phyloP scores from a whole-genome alignment of 1,139 yeast genomes.

The Lodderomyces orthopsilosis region DNA sequence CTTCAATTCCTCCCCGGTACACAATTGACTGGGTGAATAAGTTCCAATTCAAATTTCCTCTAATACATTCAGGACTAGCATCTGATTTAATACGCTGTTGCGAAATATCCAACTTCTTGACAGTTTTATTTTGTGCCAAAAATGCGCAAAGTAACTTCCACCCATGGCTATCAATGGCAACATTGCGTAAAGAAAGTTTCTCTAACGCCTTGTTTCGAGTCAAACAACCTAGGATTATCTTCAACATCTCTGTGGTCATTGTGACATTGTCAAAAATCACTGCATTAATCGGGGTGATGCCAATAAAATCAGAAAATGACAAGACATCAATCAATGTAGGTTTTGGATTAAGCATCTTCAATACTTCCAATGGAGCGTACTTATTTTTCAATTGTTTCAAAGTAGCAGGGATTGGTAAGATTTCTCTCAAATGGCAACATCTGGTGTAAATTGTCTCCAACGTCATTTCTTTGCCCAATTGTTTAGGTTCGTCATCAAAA shows the following conservation, averaged over 20 bases:
- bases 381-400: slow-evolving; percentile 78
- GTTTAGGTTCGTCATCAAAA: slow-evolving; percentile 35
- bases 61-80: slow-evolving; percentile 37
- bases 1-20: slow-evolving; percentile 73
- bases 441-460: slow-evolving; percentile 80
- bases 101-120: slow-evolving; percentile 74
- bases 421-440: slow-evolving; percentile 90
- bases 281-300: slow-evolving; percentile 78
- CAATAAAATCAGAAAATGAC: slow-evolving; percentile 83
- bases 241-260: slow-evolving; percentile 77
- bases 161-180: slow-evolving; percentile 64
- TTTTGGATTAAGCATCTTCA: slow-evolving; percentile 81
- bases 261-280: slow-evolving; percentile 81
- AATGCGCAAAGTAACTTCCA: slow-evolving; percentile 80
- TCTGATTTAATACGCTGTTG: slow-evolving; percentile 66
- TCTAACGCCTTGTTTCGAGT: slow-evolving; percentile 57
- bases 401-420: slow-evolving; percentile 89
- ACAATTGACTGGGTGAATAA: slow-evolving; percentile 59
- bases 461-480: slow-evolving; percentile 13
- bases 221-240: slow-evolving; percentile 63
- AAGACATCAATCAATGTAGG: slow-evolving; percentile 88
- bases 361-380: slow-evolving; percentile 67
- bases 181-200: slow-evolving; percentile 75
- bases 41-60: slow-evolving; percentile 77
- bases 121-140: slow-evolving; percentile 51